Evolutionary conservation across 306 rosid species (phyloP), one percentile per base, ranked within the genome.

Genomic region (Sophora flavescens): DNA sequence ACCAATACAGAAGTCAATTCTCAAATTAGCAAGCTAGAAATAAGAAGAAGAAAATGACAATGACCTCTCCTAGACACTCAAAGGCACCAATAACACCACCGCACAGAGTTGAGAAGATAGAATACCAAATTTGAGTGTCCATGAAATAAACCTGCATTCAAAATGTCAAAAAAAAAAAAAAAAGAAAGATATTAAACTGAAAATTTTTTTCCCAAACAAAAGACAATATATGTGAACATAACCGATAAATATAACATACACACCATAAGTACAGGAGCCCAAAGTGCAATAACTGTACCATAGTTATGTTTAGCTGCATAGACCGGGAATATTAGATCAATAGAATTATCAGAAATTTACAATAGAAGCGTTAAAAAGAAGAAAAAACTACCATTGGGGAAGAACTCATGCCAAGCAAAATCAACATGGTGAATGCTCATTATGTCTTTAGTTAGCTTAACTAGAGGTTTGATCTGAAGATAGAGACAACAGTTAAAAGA

Each of bases 91-190:
- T 76, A 80, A 95, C 85, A 74, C 99, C 99, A 41, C 99, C 99
- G 56, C 78, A 86, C 67, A 92, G 3, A 67, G 99, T 95, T 52
- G 96, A 91, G 83, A 76, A 92, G 70, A 95, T 47, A 48, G 99
- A 56, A 84, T 95, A 95, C 99, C 97, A 95, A 70, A 95, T 92
- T 88, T 95, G 99, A 70, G 97, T 90, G 84, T 95, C 99, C 99
- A 95, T 85, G 84, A 92, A 95, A 81, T 95, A 95, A 70, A 95
- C 90, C 99, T 95, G 87, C 79, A 88, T 47, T 79, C 50, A 76
- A 80, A 63, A 76, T 52, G 61, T 56, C 54, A 82, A 36, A 10
- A 67, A 22, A 22, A 22, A 0, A 22, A 22, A 22, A n/a, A n/a
- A n/a, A n/a, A n/a, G n/a, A 22, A 22, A 82, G 77, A 78, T 67